Evolutionary conservation across 2,329 filamentous ascomycete species (phyloP), one percentile per base, ranked within the genome.

Genomic region (Ophiosphaerella herpotricha): DNA sequence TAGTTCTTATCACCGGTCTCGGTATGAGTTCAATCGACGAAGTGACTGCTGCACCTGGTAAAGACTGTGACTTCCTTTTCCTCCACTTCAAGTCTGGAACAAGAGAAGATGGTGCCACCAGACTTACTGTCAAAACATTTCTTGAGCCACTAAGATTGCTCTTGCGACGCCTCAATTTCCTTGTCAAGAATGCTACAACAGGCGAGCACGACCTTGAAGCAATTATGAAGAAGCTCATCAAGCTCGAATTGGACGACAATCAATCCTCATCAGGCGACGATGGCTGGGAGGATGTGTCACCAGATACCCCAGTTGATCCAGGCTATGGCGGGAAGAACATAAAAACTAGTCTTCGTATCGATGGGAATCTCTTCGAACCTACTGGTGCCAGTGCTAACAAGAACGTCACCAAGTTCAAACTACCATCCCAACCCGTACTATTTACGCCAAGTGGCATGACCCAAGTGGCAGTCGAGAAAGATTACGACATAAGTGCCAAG

Each of bases 31-130:
- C 83, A 16, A 90, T 99, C 48, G 85, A 85, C 7, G 94, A 97
- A 73, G 90, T 97, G 36, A 97, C 91, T 21, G 90, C 90, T 33
- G 91, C 91, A 2, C 88, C 91, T 11, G 94, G 94, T 16, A 87
- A 87, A 68, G 91, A 97, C 63, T 96, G 91, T 67, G 94, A 99
- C 74, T 96, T 92, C 70, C 82, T 97, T 26, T 96, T 91, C 70
- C 75, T 99, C 34, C 92, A 97, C 66, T 81, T 88, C 45, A 86
- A 88, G 63, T 81, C 86, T 41, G 78, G 78, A 37, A 82, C 82
- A 46, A 83, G 84, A 50, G 83, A 81, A 52, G 80, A 81, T 37
- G 85, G 83, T 11, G 86, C 86, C 40, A 86, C 86, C 3, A 82
- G 90, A 44, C 84, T 97, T 51, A 93, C 90, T 0, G 85, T 99